A percentile compares a stretch with the other conserved stretches of the same genome.
These are phyloP conservation scores for Erodium maritimum DNA, from an alignment of 345 rosid species.

Conservation along the genomic window DNA sequence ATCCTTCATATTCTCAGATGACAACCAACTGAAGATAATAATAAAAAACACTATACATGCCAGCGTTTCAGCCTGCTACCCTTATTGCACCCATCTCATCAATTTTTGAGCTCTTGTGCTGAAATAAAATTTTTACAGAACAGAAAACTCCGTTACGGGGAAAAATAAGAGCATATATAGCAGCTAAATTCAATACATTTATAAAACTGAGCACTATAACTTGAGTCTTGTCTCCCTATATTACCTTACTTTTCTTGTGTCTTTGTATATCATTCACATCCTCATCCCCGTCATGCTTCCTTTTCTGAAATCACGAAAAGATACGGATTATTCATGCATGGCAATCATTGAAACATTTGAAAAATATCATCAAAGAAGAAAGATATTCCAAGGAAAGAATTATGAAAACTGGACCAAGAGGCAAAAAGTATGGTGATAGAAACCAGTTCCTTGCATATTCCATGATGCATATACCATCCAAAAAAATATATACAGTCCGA, in stretches of 20 bases:
- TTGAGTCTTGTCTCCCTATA: not conserved
- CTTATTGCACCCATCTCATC: slow-evolving; percentile 82
- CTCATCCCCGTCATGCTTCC: slow-evolving; percentile 94
- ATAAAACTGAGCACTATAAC: not conserved
- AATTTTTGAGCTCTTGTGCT: slow-evolving; percentile 88
- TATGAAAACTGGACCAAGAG: too few species aligned
- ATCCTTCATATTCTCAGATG: slow-evolving; percentile 39
- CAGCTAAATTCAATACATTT: not conserved
- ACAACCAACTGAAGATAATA: slow-evolving; percentile 27
- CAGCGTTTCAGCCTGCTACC: slow-evolving; percentile 63
- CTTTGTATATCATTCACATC: slow-evolving; percentile 67
- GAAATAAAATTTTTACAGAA: slow-evolving; percentile 5
- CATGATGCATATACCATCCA: too few species aligned
- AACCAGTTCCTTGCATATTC: too few species aligned
- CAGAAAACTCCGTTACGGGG: not conserved
- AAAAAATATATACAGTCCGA: too few species aligned
- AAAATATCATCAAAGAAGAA: not conserved
- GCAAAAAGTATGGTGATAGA: too few species aligned
- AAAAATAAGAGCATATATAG: not conserved
- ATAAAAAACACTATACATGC: slow-evolving; percentile 15
- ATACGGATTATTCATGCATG: slow-evolving; percentile 7
- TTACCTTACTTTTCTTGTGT: slow-evolving; percentile 96
- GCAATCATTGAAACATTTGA: slow-evolving; percentile 1
- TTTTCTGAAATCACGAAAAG: slow-evolving; percentile 47
- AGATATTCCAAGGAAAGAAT: too few species aligned